Evolutionary conservation across 495 filamentous ascomycete species (phyloP), one percentile per base, ranked within the genome.

Genomic region (Annulohypoxylon maeteangense): DNA sequence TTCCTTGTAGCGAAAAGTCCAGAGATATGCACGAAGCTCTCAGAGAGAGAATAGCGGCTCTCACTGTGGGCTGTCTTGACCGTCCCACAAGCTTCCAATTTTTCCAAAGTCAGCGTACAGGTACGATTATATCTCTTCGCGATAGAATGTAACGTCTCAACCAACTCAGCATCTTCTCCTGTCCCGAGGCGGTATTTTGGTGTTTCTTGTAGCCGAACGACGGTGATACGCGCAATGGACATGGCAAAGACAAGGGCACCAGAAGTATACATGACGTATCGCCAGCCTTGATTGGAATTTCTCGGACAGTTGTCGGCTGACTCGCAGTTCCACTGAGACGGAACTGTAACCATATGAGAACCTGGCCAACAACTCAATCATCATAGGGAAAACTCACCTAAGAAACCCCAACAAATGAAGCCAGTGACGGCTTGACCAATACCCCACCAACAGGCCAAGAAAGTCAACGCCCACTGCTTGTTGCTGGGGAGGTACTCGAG

Each of bases 381-480:
- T 12, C 4, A 40, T 42, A 7, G 16, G 34, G 81, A 84, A 67
- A 80, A 78, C 70, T 88, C 83, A 65, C 90, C 89, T 59, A 95
- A 73, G 29, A 94, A 84, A 0, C 90, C 90, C 93, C 92, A 95
- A 20, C 91, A 93, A 18, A 94, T 84, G 63, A 93, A 83, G 2
- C 86, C 91, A 0, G 91, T 89, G 42, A 94, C 77, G 36, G 90
- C 84, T 73, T 83, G 91, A 4, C 92, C 92, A 44, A 94, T 76
- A 4, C 91, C 91, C 93, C 93, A 96, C 84, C 92, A 91, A 31
- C 89, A 83, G 1, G 91, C 91, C 71, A 95, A 81, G 12, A 92
- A 78, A 0, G 91, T 95, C 32, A 95, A 79, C 7, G 93, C 83
- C 78, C 90, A 94, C 77, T 94, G 92, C 80, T 93, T 90, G 32